Conservation (phyloP, 352 stramenopile genomes). For the Phytophthora megakarya region DNA sequence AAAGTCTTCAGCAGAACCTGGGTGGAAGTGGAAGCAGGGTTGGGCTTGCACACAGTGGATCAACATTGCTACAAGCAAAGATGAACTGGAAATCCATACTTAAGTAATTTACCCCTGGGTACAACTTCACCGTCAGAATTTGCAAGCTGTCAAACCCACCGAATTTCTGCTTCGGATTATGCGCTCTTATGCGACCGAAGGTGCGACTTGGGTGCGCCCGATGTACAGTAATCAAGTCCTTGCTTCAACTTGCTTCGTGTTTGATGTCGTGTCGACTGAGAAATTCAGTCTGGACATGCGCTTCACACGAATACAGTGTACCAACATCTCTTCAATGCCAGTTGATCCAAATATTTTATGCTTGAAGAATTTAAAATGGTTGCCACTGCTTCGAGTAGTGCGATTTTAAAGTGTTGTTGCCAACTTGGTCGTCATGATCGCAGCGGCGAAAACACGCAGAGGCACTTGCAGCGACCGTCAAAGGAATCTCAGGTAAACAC, state of each 20-base stretch:
- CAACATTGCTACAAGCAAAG: no score
- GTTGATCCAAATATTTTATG: background rate
- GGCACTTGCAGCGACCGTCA: no score
- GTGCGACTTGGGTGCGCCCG: conserved; percentile 26
- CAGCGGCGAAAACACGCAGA: no score
- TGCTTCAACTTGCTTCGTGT: background rate
- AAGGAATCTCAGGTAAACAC: no score
- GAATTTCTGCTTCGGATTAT: conserved; percentile 8
- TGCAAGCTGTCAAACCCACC: conserved; percentile 15
- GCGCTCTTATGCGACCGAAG: background rate
- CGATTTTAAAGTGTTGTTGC: no score
- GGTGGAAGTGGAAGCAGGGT: no score
- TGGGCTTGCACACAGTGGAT: no score
- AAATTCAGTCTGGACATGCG: conserved; percentile 3
- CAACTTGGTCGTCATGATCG: no score
- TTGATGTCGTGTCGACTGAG: background rate
- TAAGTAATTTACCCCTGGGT: background rate
- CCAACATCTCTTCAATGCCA: background rate
- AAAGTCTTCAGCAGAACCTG: no score
- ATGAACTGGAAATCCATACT: no score
- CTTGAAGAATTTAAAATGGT: background rate
- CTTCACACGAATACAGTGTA: conserved; percentile 3
- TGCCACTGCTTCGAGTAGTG: background rate
- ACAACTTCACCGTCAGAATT: conserved; percentile 21
- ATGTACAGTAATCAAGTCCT: background rate